Evolutionary conservation across 345 rosid genomes (phyloP).

Genomic region (Citrus reticulata): DNA sequence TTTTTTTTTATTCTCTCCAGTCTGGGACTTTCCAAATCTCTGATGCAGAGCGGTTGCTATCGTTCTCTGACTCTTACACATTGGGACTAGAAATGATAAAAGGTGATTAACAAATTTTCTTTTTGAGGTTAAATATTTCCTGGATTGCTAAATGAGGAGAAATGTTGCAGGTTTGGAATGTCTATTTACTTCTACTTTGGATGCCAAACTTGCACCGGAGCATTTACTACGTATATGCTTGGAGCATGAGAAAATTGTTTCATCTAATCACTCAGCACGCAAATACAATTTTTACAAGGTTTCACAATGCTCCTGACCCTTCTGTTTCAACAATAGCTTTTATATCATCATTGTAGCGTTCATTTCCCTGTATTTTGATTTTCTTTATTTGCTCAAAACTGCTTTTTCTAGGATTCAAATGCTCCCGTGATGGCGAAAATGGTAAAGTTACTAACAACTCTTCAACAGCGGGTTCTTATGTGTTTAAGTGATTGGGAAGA

Average conservation of each 20-base stretch:
- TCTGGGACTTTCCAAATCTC: constrained; percentile 47
- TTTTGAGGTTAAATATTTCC: background rate
- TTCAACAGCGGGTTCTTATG: constrained; percentile 39
- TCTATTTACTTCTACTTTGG: constrained; percentile 54
- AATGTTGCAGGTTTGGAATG: constrained; percentile 58
- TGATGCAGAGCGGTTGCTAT: constrained; percentile 55
- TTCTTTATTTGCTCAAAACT: constrained; percentile 1
- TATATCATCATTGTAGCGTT: background rate
- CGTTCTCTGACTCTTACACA: constrained; percentile 62
- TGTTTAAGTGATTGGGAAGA: constrained; percentile 73
- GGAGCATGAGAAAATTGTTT: constrained; percentile 50
- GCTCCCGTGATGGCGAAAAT: constrained; percentile 63
- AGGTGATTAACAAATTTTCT: constrained; percentile 40
- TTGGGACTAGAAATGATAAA: constrained; percentile 67
- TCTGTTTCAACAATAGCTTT: background rate
- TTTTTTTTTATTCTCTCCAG: constrained; percentile 32
- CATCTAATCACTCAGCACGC: constrained; percentile 30
- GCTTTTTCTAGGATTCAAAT: constrained; percentile 59
- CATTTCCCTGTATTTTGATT: background rate
- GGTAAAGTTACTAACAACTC: constrained; percentile 56
- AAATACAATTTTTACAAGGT: constrained; percentile 94
- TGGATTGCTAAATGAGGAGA: background rate
- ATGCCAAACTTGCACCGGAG: constrained; percentile 78
- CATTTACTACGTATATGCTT: constrained; percentile 71
- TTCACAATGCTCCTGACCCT: constrained; percentile 16